Base-by-base conservation (phyloP, 169 alveolate genomes). In the Cryptosporidium tyzzeri region DNA sequence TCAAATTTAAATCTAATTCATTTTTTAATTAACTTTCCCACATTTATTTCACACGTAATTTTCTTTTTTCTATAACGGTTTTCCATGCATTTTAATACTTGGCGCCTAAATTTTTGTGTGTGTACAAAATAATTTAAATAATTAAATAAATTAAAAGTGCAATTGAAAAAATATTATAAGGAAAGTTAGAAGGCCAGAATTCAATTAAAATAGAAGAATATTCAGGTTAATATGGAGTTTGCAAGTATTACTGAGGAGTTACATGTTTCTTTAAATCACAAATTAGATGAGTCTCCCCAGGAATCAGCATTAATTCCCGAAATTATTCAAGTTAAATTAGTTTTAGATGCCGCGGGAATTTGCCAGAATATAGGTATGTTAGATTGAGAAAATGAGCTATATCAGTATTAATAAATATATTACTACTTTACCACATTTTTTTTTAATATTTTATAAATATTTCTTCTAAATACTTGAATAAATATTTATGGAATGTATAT, bases 271-370 rank as follows among this genome's bases (percentile, higher is more conserved):
- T 21, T 53, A 26, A 31, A 33, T 4, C 31, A 39, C 21, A 16
- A 21, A 33, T 29, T 80, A 31, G 68, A 48, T 8, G 69, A 44
- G 23, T 59, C 50, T 0, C 14, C 23, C 12, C 45, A 39, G 21
- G 65, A 35, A 6, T n/a, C 14, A 33, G 12, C 44, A 29, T 29
- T n/a, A 29, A 59, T 10, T 9, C 53, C n/a, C 1, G 67, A 80
- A 45, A 41, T 80, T 61, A 33, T 7, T 2, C 23, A 50, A 29
- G 48, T 33, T 26, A 80, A 53, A 31, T 50, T 80, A 26, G 65
- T 62, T 62, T 39, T 80, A 55, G 89, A 80, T 65, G 37, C 62
- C 37, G 75, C 75, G n/a, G 89, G 89, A 8, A 50, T 10, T 26
- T 18, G 59, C 14, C 35, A 67, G 23, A 18, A 31, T 50, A 80